These are phyloP conservation scores for Vickermania ingenoplastis DNA, from an alignment of 208 protist species.

Conservation along the genomic window DNA sequence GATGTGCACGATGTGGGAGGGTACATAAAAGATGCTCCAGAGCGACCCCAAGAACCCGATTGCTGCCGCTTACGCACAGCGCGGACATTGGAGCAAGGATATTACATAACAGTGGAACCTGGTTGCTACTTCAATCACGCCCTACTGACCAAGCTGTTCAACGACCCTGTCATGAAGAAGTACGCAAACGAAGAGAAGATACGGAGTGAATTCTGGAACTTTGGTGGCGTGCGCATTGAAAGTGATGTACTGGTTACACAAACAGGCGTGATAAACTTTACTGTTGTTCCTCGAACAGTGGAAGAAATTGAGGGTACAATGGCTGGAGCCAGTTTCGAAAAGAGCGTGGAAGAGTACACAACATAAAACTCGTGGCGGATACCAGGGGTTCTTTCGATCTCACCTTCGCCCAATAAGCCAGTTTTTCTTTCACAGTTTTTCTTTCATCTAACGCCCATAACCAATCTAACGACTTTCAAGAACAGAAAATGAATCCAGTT, in stretches of 20 bases:
- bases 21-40: conserved; percentile 74
- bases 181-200: conserved; percentile 87
- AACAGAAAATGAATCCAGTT: too few species aligned
- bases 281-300: conserved; percentile 69
- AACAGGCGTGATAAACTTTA: conserved; percentile 78
- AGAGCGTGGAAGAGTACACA: conserved; percentile 61
- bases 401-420: not conserved
- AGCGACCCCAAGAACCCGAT: conserved; percentile 56
- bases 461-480: too few species aligned
- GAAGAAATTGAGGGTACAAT: conserved; percentile 84
- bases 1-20: conserved; percentile 97
- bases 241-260: conserved; percentile 96
- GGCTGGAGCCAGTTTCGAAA: conserved; percentile 53
- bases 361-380: conserved; percentile 1
- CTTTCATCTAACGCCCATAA: not conserved
- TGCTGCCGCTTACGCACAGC: conserved; percentile 85
- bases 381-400: not conserved
- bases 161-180: conserved; percentile 43
- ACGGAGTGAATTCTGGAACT: conserved; percentile 52
- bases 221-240: conserved; percentile 98
- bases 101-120: conserved; percentile 97
- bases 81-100: conserved; percentile 83
- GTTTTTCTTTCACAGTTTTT: conserved; percentile 6
- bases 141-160: conserved; percentile 74
- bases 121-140: conserved; percentile 88